These are phyloP conservation scores for Naganishia liquefaciens DNA, from an alignment of 1,284 basidiomycete genomes.

Conservation along the genomic window DNA sequence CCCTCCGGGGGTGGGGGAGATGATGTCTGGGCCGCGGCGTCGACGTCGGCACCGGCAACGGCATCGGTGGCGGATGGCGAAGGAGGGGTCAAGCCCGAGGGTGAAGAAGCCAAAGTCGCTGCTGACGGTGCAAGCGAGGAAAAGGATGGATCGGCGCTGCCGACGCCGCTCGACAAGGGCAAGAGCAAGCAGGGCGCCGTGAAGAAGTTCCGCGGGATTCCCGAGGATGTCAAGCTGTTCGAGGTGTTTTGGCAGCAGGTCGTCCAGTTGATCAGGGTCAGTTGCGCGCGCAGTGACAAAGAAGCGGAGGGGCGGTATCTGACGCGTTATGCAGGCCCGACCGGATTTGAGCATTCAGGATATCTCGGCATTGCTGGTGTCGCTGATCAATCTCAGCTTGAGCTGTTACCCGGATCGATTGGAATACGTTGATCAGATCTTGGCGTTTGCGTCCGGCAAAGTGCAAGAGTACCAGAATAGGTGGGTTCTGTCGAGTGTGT, in stretches of 20 bases:
- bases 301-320: constrained; percentile 19
- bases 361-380: constrained; percentile 88
- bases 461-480: constrained; percentile 77
- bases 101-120: constrained; percentile 60
- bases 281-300: constrained; percentile 32
- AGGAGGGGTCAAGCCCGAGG: constrained; percentile 46
- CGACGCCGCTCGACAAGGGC: constrained; percentile 28
- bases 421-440: constrained; percentile 91
- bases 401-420: constrained; percentile 93
- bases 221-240: constrained; percentile 86
- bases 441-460: constrained; percentile 82
- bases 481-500: constrained; percentile 53
- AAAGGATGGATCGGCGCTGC: not conserved
- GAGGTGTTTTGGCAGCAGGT: constrained; percentile 98
- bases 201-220: constrained; percentile 77
- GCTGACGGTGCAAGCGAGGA: constrained; percentile 53
- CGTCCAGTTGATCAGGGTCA: constrained; percentile 90
- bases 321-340: constrained; percentile 65
- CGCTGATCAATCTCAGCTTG: constrained; percentile 84
- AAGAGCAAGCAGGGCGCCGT: constrained; percentile 37
- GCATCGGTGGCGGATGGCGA: not conserved
- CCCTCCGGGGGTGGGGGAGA: not conserved
- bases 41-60: not conserved
- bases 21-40: not conserved
- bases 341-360: constrained; percentile 94